These are phyloP conservation scores for Gomphus bonarii DNA, from an alignment of 1,284 basidiomycete genomes.

Conservation along the genomic window DNA sequence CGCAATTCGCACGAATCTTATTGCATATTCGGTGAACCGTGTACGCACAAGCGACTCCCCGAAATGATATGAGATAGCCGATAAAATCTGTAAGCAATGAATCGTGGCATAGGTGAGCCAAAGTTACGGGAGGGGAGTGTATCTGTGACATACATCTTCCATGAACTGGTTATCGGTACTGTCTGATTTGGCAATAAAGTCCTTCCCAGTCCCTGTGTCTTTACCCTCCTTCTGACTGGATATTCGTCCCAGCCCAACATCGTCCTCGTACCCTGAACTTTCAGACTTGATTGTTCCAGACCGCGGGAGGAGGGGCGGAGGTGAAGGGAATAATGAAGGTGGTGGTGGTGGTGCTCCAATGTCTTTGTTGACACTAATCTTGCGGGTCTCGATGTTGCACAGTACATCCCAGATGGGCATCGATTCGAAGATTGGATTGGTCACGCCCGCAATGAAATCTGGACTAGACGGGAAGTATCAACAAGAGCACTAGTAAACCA, in stretches of 20 bases:
- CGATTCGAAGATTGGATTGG: constrained; percentile 91
- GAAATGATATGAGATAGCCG: constrained; percentile 64
- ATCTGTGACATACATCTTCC: constrained; percentile 63
- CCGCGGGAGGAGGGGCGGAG: constrained; percentile 30
- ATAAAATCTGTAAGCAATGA: constrained; percentile 38
- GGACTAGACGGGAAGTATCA: constrained; percentile 35
- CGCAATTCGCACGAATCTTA: constrained; percentile 65
- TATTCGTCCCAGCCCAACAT: constrained; percentile 32
- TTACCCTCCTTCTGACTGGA: constrained; percentile 21
- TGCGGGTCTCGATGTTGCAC: constrained; percentile 80
- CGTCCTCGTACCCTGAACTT: constrained; percentile 49
- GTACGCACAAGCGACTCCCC: constrained; percentile 73
- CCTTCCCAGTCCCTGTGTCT: constrained; percentile 29
- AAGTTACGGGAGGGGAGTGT: constrained; percentile 10
- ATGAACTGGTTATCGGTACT: constrained; percentile 79
- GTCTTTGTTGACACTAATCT: constrained; percentile 79
- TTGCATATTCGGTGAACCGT: constrained; percentile 68
- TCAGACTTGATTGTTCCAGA: constrained; percentile 55
- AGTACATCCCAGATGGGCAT: constrained; percentile 86
- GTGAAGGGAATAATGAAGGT: constrained; percentile 25
- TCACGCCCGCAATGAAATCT: constrained; percentile 92
- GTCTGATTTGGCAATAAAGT: constrained; percentile 48
- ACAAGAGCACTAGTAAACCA: constrained; percentile 1
- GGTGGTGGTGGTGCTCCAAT: constrained; percentile 48
- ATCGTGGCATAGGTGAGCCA: not conserved